Conservation (phyloP, 2,329 filamentous ascomycete species). For the Arthrobotrys musiformis region DNA sequence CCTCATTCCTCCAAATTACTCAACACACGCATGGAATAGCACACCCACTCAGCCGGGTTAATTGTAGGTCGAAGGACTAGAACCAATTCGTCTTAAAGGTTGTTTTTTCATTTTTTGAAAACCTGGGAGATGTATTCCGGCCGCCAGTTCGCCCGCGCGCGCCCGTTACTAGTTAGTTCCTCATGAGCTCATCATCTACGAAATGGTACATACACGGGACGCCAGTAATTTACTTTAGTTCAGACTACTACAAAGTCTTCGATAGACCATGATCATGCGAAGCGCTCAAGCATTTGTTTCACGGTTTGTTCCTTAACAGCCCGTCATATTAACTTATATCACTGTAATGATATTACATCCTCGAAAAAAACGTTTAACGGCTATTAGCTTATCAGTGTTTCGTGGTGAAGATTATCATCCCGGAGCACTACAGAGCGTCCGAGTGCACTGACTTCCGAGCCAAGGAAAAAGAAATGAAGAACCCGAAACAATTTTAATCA, state of each 20-base stretch:
- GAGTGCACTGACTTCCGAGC: constrained; percentile 28
- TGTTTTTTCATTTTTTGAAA: constrained; percentile 13
- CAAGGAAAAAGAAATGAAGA: constrained; percentile 9
- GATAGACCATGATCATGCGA: constrained; percentile 30
- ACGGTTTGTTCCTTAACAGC: constrained; percentile 48
- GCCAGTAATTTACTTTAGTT: constrained; percentile 40
- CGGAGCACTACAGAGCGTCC: background rate
- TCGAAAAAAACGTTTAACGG: constrained; percentile 41
- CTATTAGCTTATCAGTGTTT: constrained; percentile 51
- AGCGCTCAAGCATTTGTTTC: constrained; percentile 44
- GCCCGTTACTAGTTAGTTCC: background rate
- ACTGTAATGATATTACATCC: constrained; percentile 29
- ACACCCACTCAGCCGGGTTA: constrained; percentile 47
- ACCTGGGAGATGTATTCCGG: constrained; percentile 6
- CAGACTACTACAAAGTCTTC: constrained; percentile 17
- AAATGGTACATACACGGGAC: constrained; percentile 21
- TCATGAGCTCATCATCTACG: constrained; percentile 44
- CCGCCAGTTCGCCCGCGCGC: constrained; percentile 3
- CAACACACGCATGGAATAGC: constrained; percentile 48
- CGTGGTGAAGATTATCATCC: constrained; percentile 5
- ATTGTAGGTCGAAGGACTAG: constrained; percentile 34
- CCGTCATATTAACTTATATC: constrained; percentile 41
- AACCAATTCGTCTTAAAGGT: constrained; percentile 16
- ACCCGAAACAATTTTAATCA: constrained; percentile 39
- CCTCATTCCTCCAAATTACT: constrained; percentile 47